These are phyloP conservation scores for Brassica cretica DNA, from an alignment of 345 rosid species.

Conservation along the genomic window DNA sequence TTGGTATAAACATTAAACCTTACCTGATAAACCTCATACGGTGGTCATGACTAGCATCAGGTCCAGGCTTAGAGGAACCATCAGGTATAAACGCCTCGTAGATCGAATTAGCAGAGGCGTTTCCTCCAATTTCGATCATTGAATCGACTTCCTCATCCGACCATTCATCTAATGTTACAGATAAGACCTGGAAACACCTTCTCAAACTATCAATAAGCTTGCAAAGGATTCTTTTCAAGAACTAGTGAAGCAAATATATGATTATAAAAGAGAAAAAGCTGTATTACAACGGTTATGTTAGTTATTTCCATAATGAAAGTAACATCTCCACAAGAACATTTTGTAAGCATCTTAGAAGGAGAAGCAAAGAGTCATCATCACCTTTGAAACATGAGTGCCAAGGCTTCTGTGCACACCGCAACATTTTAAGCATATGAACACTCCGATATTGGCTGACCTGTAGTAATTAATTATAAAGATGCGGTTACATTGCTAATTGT, in stretches of 20 bases:
- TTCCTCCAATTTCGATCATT: constrained; percentile 96
- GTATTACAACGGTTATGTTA: not conserved
- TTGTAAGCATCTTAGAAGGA: not conserved
- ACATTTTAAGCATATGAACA: constrained; percentile 95
- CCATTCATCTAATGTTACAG: constrained; percentile 97
- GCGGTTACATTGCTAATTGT: not conserved
- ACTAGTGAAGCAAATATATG: not conserved
- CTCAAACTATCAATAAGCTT: constrained; percentile 1
- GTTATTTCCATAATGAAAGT: not conserved
- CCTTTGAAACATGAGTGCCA: constrained; percentile 96
- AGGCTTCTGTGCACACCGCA: constrained; percentile 97
- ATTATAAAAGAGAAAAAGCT: not conserved
- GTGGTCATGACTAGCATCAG: constrained; percentile 72
- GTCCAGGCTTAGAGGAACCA: constrained; percentile 75
- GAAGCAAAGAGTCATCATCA: constrained; percentile 43
- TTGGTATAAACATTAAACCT: not conserved
- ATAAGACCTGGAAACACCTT: constrained; percentile 61
- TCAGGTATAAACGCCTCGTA: constrained; percentile 91
- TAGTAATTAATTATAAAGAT: constrained; percentile 17
- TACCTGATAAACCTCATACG: constrained; percentile 86
- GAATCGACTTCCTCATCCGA: constrained; percentile 83
- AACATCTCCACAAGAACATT: not conserved
- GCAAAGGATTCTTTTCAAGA: not conserved
- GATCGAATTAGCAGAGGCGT: constrained; percentile 82
- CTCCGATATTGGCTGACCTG: constrained; percentile 99